These are phyloP conservation scores for Epichloe aotearoae DNA, from an alignment of 2,329 filamentous ascomycete genomes.

Conservation along the genomic window DNA sequence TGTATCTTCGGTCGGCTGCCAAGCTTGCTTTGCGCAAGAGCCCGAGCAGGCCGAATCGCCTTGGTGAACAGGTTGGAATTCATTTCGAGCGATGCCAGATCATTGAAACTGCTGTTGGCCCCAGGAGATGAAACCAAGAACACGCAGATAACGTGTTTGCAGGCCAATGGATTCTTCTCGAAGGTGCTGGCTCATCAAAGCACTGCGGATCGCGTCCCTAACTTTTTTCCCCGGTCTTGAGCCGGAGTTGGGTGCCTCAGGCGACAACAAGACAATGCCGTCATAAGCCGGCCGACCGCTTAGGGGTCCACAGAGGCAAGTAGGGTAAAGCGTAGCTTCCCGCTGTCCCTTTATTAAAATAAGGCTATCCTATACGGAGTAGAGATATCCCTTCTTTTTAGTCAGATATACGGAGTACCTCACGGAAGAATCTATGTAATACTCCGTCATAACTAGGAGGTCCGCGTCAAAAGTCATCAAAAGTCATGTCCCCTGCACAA, in stretches of 20 bases:
- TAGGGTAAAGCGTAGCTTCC: too few species aligned
- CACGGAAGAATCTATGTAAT: too few species aligned
- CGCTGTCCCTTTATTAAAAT: too few species aligned
- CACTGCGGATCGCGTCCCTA: not conserved
- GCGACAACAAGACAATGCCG: conserved; percentile 14
- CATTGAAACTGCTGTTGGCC: conserved; percentile 12
- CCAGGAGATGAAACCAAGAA: not conserved
- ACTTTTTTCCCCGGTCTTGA: conserved; percentile 13
- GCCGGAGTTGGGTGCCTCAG: conserved; percentile 15
- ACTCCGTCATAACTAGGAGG: too few species aligned
- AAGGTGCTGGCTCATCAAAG: not conserved
- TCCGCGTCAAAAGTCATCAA: too few species aligned
- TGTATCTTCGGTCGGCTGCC: conserved; percentile 26
- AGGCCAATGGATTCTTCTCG: conserved; percentile 6
- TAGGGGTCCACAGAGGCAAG: too few species aligned
- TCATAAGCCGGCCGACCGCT: conserved; percentile 13
- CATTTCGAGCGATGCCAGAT: conserved; percentile 24
- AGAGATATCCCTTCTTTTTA: too few species aligned
- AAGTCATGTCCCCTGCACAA: too few species aligned
- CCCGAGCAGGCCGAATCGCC: conserved; percentile 31
- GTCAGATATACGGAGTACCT: too few species aligned
- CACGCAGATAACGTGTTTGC: not conserved
- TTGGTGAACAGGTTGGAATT: conserved; percentile 34
- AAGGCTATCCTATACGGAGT: too few species aligned
- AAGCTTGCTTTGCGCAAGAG: conserved; percentile 30